A percentile compares a stretch with the other conserved stretches of the same genome.
phyloP scores from a whole-genome alignment of 1,284 basidiomycete genomes.

The Ceratobasidium sp. region DNA sequence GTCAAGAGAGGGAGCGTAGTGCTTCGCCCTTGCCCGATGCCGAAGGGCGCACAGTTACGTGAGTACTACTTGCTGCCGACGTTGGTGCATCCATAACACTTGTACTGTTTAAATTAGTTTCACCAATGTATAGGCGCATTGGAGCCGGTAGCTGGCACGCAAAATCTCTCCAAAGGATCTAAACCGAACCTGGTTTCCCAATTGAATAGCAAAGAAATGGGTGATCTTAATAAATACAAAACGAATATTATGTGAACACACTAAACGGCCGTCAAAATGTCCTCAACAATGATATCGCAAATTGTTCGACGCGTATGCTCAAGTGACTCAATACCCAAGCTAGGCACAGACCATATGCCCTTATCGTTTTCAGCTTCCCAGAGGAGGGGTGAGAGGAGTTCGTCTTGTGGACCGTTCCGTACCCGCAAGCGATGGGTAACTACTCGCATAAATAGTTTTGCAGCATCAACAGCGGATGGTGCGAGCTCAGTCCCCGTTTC shows the following conservation, averaged over 20 bases:
- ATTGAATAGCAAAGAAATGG: background rate
- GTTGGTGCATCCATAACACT: background rate
- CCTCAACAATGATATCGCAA: slow-evolving; percentile 36
- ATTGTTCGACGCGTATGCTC: slow-evolving; percentile 34
- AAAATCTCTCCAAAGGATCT: too few species aligned
- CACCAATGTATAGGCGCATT: background rate
- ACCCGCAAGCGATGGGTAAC: slow-evolving; percentile 28
- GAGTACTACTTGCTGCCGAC: background rate
- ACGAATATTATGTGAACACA: background rate
- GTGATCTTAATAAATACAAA: slow-evolving; percentile 1
- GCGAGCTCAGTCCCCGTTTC: background rate
- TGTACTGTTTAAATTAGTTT: background rate
- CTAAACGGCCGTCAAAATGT: slow-evolving; percentile 29
- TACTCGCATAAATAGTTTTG: slow-evolving; percentile 30
- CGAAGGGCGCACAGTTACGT: slow-evolving; percentile 14
- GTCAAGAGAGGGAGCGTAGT: background rate
- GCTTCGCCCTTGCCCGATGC: background rate
- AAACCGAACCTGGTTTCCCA: too few species aligned
- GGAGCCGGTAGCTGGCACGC: background rate
- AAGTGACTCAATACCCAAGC: slow-evolving; percentile 14
- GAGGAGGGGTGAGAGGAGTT: slow-evolving; percentile 14
- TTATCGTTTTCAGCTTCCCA: slow-evolving; percentile 27
- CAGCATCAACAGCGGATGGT: slow-evolving; percentile 36
- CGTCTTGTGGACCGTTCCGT: slow-evolving; percentile 25
- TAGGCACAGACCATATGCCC: slow-evolving; percentile 22